Conservation (phyloP, 306 rosid genomes). For the Astragalus membranaceus region DNA sequence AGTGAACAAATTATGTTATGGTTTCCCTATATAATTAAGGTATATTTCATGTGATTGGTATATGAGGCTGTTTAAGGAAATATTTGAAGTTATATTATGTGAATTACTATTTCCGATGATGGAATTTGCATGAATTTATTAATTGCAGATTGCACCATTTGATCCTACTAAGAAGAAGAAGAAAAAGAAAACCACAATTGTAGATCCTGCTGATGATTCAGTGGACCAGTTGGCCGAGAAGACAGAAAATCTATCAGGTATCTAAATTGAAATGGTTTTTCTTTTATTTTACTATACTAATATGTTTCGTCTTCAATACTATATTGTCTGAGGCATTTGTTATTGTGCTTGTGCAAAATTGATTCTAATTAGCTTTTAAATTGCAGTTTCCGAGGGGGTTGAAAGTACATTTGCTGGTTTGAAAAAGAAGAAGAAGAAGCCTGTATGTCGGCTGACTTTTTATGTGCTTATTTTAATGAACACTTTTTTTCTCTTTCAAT, state of each 20-base stretch:
- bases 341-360: background rate
- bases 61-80: background rate
- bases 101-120: background rate
- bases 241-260: constrained; percentile 77
- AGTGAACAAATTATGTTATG: too few relatives aligned
- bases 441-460: constrained; percentile 33
- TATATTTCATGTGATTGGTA: background rate
- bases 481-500: background rate
- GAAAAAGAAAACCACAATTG: constrained; percentile 41
- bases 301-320: background rate
- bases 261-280: background rate
- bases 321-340: background rate
- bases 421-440: constrained; percentile 91
- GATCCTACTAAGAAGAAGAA: constrained; percentile 97
- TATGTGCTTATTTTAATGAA: background rate
- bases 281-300: background rate
- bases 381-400: constrained; percentile 70
- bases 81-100: background rate
- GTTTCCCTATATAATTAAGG: background rate
- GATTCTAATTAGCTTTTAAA: constrained; percentile 3
- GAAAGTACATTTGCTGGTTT: constrained; percentile 70
- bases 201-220: constrained; percentile 55
- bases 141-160: constrained; percentile 70
- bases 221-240: constrained; percentile 79
- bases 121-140: background rate